Conservation (phyloP, 2,329 filamentous ascomycete genomes). For the Pseudofabraea citricarpa region DNA sequence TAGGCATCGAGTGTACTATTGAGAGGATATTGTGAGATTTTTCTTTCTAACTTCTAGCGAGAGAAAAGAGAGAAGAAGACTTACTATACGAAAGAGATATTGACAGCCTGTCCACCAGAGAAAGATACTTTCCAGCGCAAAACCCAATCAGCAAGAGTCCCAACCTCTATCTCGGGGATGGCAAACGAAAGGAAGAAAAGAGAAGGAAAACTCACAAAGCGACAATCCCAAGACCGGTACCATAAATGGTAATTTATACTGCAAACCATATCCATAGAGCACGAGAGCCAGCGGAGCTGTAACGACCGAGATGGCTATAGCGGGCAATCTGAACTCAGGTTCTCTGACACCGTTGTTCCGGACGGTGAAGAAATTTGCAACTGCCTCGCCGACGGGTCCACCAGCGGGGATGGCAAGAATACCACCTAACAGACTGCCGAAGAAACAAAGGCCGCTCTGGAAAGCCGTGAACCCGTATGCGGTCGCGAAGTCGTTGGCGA, state of each 20-base stretch:
- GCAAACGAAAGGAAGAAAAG: no score
- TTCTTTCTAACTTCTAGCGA: background rate
- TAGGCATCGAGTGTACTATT: conserved; percentile 13
- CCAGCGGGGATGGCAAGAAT: conserved; percentile 45
- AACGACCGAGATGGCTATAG: conserved; percentile 24
- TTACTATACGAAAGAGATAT: conserved; percentile 15
- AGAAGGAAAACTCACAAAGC: no score
- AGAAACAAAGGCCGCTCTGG: conserved; percentile 47
- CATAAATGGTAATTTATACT: conserved; percentile 15
- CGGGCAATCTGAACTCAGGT: conserved; percentile 24
- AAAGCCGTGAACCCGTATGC: conserved; percentile 38
- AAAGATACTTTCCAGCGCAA: no score
- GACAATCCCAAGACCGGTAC: conserved; percentile 11
- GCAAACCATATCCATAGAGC: conserved; percentile 31
- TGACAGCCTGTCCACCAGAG: conserved; percentile 13
- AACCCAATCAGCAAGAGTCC: no score
- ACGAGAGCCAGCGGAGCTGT: conserved; percentile 26
- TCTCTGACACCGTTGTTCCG: conserved; percentile 16
- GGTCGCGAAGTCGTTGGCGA: conserved; percentile 34
- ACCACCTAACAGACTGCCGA: conserved; percentile 42
- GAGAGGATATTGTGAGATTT: background rate
- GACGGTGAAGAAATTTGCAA: conserved; percentile 23
- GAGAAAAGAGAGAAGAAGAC: no score
- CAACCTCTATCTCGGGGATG: background rate
- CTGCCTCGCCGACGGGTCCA: conserved; percentile 31